phyloP scores from a whole-genome alignment of 176 grass and related monocot species.

The Areca catechu region DNA sequence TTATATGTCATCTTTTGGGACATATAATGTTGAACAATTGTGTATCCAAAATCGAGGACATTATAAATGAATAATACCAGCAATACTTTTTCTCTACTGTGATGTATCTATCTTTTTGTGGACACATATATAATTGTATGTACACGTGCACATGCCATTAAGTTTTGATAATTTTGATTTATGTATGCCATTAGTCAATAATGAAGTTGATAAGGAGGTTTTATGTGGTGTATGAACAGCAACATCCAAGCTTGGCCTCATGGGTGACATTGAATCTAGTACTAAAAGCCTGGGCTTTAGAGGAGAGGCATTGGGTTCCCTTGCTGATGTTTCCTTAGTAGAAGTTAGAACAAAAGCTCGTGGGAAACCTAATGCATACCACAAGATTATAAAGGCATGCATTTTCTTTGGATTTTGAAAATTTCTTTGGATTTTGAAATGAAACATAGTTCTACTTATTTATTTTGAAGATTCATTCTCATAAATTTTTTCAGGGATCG shows the following conservation, averaged over 20 bases:
- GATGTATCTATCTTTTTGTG: too few relatives aligned
- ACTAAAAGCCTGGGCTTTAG: conserved; percentile 43
- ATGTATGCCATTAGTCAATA: too few relatives aligned
- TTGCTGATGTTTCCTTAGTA: conserved; percentile 89
- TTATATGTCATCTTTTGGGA: too few relatives aligned
- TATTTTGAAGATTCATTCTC: conserved; percentile 11
- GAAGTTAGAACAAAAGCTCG: conserved; percentile 84
- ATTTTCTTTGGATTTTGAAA: conserved; percentile 12
- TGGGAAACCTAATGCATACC: conserved; percentile 87
- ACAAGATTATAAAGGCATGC: conserved; percentile 88
- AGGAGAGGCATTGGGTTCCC: conserved; percentile 68
- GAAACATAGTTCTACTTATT: conserved; percentile 18
- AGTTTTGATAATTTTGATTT: too few relatives aligned
- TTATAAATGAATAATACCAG: too few relatives aligned
- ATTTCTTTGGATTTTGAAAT: conserved; percentile 15
- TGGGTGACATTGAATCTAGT: conserved; percentile 20
- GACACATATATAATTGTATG: too few relatives aligned
- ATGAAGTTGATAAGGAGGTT: not conserved
- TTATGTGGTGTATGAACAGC: conserved; percentile 28
- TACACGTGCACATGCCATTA: too few relatives aligned
- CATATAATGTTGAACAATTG: too few relatives aligned
- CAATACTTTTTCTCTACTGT: too few relatives aligned
- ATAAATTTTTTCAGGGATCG: conserved; percentile 50
- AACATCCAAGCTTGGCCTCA: conserved; percentile 45
- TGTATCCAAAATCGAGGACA: too few relatives aligned